Base-by-base conservation (phyloP, 2,329 filamentous ascomycete species). In the Cadophora gregata region DNA sequence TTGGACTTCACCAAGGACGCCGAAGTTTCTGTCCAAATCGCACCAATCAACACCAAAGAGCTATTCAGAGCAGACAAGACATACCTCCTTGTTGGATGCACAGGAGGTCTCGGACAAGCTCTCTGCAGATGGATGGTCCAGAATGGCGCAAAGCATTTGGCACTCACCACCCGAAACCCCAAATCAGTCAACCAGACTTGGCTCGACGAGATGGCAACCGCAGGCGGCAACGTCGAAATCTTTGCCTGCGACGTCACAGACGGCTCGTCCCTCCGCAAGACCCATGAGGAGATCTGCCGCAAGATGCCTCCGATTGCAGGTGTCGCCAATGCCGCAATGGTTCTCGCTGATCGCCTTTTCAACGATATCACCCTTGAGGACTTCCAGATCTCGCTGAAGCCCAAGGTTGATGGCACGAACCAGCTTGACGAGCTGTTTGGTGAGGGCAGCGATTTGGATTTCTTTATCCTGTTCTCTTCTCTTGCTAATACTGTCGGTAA, bases 281-380 rank as follows among this genome's bases (percentile, higher is more conserved):
- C 61, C 8, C 61, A 67, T 14, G 65, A 61, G 8, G 56, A 64
- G 36, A 67, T 67, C 42, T 61, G 45, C 36, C 58, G 59, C 53
- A 7, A 74, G 80, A 51, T 74, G 81, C 66, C 65, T 27, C 8
- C 76, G 0, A 78, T 84, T 47, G 77, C 70, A 0, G 83, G 83
- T 27, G 79, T 83, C 0, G 76, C 75, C 1, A 77, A 83, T 38
- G 82, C 77, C 1, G 81, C 82, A 12, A 80, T 83, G 79, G 77
- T 84, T 3, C 75, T 85, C 0, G 65, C 73, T 1, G 81, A 84
- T 67, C 63, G 24, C 1, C 59, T 74, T 1, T 76, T 81, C 55
- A 55, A 56, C 6, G 72, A 76, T 16, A 78, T 77, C 75, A 65
- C 66, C n/a, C 59, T 71, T 2, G 74, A 77, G 1, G 51, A 68